These are phyloP conservation scores for Nasturtium officinale DNA, from an alignment of 345 rosid genomes.

Conservation along the genomic window DNA sequence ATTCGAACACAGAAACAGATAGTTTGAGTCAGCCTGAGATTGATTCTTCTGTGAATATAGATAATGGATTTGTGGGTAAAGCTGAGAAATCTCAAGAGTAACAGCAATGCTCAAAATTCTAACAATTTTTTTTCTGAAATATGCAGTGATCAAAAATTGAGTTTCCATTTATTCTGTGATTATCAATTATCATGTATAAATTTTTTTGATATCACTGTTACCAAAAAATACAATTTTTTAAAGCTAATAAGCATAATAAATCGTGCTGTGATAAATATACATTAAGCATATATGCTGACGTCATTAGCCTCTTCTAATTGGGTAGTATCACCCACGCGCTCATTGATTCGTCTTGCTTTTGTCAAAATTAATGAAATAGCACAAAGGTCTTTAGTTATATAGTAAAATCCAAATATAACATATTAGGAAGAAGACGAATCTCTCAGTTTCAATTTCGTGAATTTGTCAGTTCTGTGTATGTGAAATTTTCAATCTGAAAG, in stretches of 20 bases:
- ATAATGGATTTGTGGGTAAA: slow-evolving; percentile 44
- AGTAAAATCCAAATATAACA: too few relatives aligned
- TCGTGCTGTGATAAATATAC: too few relatives aligned
- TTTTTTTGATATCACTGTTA: neutral
- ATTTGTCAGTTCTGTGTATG: neutral
- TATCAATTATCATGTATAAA: neutral
- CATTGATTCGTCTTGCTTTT: neutral
- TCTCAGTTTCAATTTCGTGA: slow-evolving; percentile 21
- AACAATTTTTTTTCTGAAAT: neutral
- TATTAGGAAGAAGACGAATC: neutral
- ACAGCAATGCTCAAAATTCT: slow-evolving; percentile 1
- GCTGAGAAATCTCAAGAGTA: slow-evolving; percentile 40
- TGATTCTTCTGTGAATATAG: slow-evolving; percentile 42
- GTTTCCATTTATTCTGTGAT: slow-evolving; percentile 4
- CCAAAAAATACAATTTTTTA: neutral
- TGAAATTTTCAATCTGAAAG: slow-evolving; percentile 12
- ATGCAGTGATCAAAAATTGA: neutral
- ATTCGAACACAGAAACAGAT: slow-evolving; percentile 27
- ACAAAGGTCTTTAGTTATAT: too few relatives aligned
- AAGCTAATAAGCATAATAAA: neutral
- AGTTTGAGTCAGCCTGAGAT: slow-evolving; percentile 39
- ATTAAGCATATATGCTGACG: neutral
- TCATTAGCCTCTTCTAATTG: slow-evolving; percentile 8
- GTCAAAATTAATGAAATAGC: slow-evolving; percentile 6
- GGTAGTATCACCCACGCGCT: neutral